Percentiles rank a stretch among this genome's conserved stretches.
Evolutionary conservation across 306 rosid genomes (phyloP).

Genomic region (Corylus americana): DNA sequence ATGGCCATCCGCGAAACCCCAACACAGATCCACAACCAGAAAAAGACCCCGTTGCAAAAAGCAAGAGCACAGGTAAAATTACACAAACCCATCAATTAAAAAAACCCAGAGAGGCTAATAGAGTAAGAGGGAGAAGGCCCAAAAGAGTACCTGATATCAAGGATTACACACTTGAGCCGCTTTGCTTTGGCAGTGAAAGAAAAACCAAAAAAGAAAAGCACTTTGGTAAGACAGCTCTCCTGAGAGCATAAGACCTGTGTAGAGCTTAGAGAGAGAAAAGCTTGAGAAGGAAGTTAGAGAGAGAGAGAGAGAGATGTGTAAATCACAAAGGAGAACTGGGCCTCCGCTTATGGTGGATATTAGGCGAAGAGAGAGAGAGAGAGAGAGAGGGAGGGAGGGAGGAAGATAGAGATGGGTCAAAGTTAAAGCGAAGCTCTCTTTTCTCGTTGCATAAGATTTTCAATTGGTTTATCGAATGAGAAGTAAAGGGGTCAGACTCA

Average conservation of each 20-base stretch:
- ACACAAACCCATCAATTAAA: slow-evolving; percentile 30
- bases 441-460: slow-evolving; percentile 40
- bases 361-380: slow-evolving; percentile 32
- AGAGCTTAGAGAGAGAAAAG: slow-evolving; percentile 28
- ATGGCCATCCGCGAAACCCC: slow-evolving; percentile 36
- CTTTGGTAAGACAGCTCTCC: slow-evolving; percentile 35
- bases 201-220: slow-evolving; percentile 36
- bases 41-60: slow-evolving; percentile 50
- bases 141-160: slow-evolving; percentile 55
- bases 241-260: slow-evolving; percentile 16
- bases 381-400: slow-evolving; percentile 26
- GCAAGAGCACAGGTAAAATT: slow-evolving; percentile 21
- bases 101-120: slow-evolving; percentile 34
- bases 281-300: slow-evolving; percentile 11
- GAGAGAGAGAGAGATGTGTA: slow-evolving; percentile 21
- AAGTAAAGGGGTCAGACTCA: slow-evolving; percentile 60
- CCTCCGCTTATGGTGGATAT: slow-evolving; percentile 49
- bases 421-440: slow-evolving; percentile 44
- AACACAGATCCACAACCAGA: slow-evolving; percentile 60
- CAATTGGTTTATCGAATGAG: slow-evolving; percentile 47
- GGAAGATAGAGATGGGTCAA: slow-evolving; percentile 52
- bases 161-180: slow-evolving; percentile 37
- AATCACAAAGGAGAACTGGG: slow-evolving; percentile 22
- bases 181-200: slow-evolving; percentile 47
- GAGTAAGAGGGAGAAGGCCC: slow-evolving; percentile 44